These are phyloP conservation scores for Chaetomiaceae sp. DNA, from an alignment of 2,329 filamentous ascomycete species.

Conservation along the genomic window DNA sequence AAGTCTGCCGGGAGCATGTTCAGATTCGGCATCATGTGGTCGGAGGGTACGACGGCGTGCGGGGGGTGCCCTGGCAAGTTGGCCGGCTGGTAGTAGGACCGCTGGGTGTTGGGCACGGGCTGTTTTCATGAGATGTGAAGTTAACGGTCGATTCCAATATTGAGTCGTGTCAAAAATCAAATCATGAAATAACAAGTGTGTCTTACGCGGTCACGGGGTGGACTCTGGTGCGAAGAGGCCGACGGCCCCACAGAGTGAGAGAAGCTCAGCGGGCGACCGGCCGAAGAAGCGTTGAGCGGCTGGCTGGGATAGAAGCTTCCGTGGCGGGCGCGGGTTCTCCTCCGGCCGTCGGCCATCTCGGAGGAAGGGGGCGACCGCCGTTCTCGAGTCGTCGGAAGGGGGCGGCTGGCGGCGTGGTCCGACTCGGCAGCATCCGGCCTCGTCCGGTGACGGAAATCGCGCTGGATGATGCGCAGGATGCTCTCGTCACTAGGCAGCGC, in stretches of 20 bases:
- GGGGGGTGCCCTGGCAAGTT: not conserved
- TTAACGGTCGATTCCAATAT: constrained; percentile 13
- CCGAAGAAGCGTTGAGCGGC: constrained; percentile 3
- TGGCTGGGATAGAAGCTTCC: constrained; percentile 16
- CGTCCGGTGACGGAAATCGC: not conserved
- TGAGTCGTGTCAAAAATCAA: constrained; percentile 9
- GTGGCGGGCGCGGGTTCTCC: constrained; percentile 24
- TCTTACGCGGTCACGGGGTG: constrained; percentile 21
- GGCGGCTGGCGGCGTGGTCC: constrained; percentile 11
- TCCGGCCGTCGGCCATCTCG: constrained; percentile 20
- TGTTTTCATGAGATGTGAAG: constrained; percentile 13
- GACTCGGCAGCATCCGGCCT: constrained; percentile 2
- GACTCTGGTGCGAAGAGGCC: constrained; percentile 14
- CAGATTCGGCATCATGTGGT: constrained; percentile 2
- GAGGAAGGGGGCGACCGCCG: constrained; percentile 24
- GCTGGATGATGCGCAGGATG: not conserved
- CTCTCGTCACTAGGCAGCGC: not conserved
- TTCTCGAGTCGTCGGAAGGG: constrained; percentile 17
- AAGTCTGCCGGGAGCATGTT: not conserved
- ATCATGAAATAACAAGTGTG: constrained; percentile 8
- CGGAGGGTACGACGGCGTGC: not conserved
- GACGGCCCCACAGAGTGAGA: not conserved
- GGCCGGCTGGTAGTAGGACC: constrained; percentile 3
- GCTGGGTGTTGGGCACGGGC: constrained; percentile 8
- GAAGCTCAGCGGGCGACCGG: not conserved